Conservation (phyloP, 2,329 filamentous ascomycete genomes). For the Diaporthe vaccinii region DNA sequence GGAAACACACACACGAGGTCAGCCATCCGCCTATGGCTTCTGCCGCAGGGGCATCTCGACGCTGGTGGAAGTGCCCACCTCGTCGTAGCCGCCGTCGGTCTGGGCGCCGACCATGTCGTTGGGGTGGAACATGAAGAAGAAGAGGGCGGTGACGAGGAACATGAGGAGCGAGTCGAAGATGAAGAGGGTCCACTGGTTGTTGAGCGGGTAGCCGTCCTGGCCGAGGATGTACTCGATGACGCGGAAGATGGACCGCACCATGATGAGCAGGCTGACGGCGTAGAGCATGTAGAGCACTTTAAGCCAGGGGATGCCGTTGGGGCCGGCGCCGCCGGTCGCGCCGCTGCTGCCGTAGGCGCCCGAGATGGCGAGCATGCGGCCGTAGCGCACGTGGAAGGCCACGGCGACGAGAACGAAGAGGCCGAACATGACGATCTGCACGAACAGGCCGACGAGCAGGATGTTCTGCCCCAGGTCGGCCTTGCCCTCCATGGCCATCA, state of each 20-base stretch:
- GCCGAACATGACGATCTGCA: constrained; percentile 70
- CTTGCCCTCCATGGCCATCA: constrained; percentile 46
- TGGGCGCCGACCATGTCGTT: neutral
- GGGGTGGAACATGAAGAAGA: constrained; percentile 41
- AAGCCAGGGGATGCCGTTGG: constrained; percentile 46
- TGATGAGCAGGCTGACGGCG: constrained; percentile 48
- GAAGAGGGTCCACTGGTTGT: constrained; percentile 49
- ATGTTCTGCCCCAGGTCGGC: constrained; percentile 61
- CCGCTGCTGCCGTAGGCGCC: constrained; percentile 33
- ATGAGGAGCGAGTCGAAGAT: constrained; percentile 51
- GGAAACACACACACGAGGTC: neutral
- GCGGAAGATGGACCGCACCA: constrained; percentile 54
- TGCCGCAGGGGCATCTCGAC: constrained; percentile 21
- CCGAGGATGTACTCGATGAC: constrained; percentile 55
- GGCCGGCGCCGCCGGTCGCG: neutral
- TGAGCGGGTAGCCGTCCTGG: constrained; percentile 47
- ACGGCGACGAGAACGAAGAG: constrained; percentile 65
- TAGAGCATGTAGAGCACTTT: constrained; percentile 44
- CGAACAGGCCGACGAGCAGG: constrained; percentile 67
- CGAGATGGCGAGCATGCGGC: constrained; percentile 37
- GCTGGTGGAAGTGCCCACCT: constrained; percentile 20
- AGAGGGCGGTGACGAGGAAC: constrained; percentile 41
- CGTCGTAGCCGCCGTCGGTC: neutral
- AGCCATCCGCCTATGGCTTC: neutral
- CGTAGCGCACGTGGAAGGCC: constrained; percentile 61